Base-by-base conservation (phyloP, 768 basidiomycete species). In the Lentinula sp. region DNA sequence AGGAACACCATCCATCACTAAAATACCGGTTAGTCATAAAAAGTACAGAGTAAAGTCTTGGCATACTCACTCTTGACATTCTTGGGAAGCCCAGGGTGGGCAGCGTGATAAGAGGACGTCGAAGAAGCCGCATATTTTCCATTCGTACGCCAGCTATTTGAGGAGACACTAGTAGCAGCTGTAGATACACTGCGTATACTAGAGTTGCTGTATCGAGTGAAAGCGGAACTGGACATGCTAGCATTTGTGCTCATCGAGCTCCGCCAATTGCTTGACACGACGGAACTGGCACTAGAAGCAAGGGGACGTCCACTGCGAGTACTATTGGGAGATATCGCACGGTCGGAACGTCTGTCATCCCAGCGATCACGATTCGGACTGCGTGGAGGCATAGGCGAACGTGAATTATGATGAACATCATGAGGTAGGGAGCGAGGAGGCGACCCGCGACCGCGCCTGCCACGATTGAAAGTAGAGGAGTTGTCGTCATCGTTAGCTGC, bases 171-270 rank as follows among this genome's bases (percentile, higher is more conserved):
- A 15, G 92, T 94, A 48, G 91, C 91, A 60, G 83, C 83, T 4
- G 92, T 93, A 21, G 88, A 88, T 45, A 92, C 78, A 64, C 89
- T 91, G 59, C 88, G 79, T 60, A 79, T 67, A 70, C 89, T 88
- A 45, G 83, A 81, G 67, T 88, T 88, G 74, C 89, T 92, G 75
- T 88, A 91, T 62, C 87, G 77, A 23, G 91, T 92, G 67, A 92
- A 93, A 37, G 85, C 85, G 21, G 83, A 86, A 23, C 84, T 80
- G 8, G 86, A 87, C 13, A 87, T 84, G 64, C 82, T 83, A 10
- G 87, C 85, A 68, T 86, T 89, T n/a, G 84, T 85, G 61, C 84
- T 83, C 79, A 80, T 84, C 45, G 89, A 90, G 71, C 81, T 89
- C 61, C 89, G 86, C 89, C 89, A 91, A 71, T 89, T 91, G 63